Evolutionary conservation across 495 filamentous ascomycete species (phyloP).

Genomic region (Penicillium salamii): DNA sequence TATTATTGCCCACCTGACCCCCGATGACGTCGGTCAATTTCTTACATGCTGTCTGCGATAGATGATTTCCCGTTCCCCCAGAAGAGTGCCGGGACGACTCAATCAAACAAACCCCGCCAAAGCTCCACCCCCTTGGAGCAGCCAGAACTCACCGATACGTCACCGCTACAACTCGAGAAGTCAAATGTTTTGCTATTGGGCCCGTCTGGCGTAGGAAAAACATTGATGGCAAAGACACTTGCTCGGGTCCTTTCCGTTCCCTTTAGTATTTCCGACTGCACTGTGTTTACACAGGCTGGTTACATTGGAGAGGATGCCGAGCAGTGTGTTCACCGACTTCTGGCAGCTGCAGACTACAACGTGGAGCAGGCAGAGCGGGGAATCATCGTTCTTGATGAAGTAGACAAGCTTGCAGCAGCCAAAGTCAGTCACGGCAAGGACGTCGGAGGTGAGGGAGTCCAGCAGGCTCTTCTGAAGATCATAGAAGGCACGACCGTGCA

Average conservation of each 20-base stretch:
- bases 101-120: slow-evolving; percentile 23
- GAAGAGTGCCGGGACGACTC: slow-evolving; percentile 47
- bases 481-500: slow-evolving; percentile 94
- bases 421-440: slow-evolving; percentile 72
- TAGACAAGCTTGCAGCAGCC: slow-evolving; percentile 89
- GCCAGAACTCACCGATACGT: slow-evolving; percentile 47
- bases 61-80: slow-evolving; percentile 81
- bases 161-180: slow-evolving; percentile 83
- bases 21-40: neutral
- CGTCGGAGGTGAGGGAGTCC: slow-evolving; percentile 89
- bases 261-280: slow-evolving; percentile 97
- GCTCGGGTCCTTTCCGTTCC: slow-evolving; percentile 83
- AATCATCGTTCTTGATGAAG: slow-evolving; percentile 93
- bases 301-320: slow-evolving; percentile 98
- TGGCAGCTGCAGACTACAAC: slow-evolving; percentile 89
- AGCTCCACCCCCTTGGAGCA: slow-evolving; percentile 24
- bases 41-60: slow-evolving; percentile 21
- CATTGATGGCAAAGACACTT: slow-evolving; percentile 84
- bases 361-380: slow-evolving; percentile 81
- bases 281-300: slow-evolving; percentile 92
- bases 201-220: slow-evolving; percentile 95
- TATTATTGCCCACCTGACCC: slow-evolving; percentile 23
- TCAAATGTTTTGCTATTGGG: slow-evolving; percentile 92
- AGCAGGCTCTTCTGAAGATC: slow-evolving; percentile 93
- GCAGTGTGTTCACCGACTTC: slow-evolving; percentile 81